Evolutionary conservation across 352 stramenopile species (phyloP).

Genomic region (Phytophthora meadii): DNA sequence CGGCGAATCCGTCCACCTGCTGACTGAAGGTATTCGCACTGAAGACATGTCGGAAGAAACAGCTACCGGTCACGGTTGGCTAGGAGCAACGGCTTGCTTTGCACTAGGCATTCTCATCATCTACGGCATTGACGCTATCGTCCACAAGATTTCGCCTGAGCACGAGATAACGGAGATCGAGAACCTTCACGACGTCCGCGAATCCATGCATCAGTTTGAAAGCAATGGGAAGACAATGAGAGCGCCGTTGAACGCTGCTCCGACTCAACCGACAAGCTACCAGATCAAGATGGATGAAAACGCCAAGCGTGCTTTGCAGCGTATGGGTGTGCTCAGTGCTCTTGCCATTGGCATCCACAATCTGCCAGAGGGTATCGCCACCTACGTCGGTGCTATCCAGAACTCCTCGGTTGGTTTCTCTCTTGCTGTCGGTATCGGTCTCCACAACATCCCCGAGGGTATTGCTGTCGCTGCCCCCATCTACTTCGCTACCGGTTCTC

Average conservation of each 20-base stretch:
- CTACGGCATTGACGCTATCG: conserved; percentile 47
- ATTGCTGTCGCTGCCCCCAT: conserved; percentile 85
- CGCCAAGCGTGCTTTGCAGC: neutral
- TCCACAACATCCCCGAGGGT: neutral
- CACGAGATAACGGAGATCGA: conserved; percentile 40
- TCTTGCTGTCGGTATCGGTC: neutral
- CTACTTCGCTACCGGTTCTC: conserved; percentile 95
- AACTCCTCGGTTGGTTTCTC: neutral
- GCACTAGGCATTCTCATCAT: conserved; percentile 77
- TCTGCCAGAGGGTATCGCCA: neutral
- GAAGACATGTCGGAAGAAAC: conserved; percentile 35
- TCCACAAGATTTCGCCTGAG: conserved; percentile 40
- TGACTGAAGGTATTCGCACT: conserved; percentile 39
- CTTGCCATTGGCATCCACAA: conserved; percentile 1
- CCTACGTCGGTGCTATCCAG: neutral
- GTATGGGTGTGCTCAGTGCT: neutral
- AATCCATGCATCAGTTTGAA: conserved; percentile 38
- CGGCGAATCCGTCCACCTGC: conserved; percentile 36
- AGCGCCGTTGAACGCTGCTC: neutral
- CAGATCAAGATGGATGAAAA: neutral
- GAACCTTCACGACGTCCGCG: conserved; percentile 30
- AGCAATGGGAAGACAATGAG: conserved; percentile 40
- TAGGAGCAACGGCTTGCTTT: conserved; percentile 84
- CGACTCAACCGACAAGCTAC: conserved; percentile 1
- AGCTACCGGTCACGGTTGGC: conserved; percentile 58